Conservation (phyloP, 306 rosid species). For the Ormosia semicastrata region DNA sequence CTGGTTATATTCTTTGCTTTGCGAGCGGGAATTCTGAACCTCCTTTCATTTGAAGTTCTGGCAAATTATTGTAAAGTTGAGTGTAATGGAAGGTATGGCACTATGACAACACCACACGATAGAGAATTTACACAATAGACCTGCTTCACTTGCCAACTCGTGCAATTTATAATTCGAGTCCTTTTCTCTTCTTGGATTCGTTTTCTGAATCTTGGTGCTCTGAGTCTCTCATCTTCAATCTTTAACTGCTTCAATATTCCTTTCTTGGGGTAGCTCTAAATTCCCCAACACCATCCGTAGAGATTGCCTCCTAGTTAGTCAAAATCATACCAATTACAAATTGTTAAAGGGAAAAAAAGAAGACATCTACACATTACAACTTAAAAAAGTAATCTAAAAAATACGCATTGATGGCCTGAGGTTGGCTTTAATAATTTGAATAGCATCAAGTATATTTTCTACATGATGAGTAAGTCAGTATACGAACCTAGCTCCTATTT, state of each 20-base stretch:
- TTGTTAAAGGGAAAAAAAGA: not conserved
- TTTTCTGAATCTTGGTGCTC: not conserved
- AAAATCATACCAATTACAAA: constrained; percentile 4
- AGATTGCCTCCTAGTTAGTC: constrained; percentile 16
- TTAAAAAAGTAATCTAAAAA: not conserved
- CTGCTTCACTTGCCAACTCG: not conserved
- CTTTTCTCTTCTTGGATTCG: not conserved
- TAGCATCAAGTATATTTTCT: not conserved
- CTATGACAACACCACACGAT: not conserved
- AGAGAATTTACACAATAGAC: not conserved
- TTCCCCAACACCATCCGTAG: not conserved
- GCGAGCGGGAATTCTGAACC: constrained; percentile 38
- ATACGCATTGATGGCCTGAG: not conserved
- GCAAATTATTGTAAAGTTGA: constrained; percentile 8
- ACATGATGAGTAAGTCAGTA: constrained; percentile 1
- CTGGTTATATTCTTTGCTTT: constrained; percentile 65
- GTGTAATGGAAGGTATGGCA: not conserved
- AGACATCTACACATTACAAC: not conserved
- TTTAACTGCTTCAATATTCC: constrained; percentile 14
- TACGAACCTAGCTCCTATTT: constrained; percentile 35
- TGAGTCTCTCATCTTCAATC: not conserved
- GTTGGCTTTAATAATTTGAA: constrained; percentile 12
- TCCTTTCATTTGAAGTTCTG: constrained; percentile 18
- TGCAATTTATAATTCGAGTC: not conserved
- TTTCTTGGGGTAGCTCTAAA: not conserved